Evolutionary conservation across 352 stramenopile species (phyloP).

Genomic region (Halophytophthora batemanensis): DNA sequence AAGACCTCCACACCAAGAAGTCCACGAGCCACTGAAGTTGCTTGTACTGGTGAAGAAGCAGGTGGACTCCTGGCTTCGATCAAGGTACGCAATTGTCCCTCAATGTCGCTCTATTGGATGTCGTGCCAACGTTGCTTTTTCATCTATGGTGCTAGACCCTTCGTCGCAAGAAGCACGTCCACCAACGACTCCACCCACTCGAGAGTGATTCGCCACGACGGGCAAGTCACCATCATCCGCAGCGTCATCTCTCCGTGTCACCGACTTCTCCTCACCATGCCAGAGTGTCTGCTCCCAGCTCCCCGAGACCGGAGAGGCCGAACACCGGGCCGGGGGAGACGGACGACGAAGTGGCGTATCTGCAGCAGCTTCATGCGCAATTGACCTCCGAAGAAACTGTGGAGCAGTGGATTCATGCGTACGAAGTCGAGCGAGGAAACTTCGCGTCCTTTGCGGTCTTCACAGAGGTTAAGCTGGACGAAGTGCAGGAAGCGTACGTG

Average conservation of each 20-base stretch:
- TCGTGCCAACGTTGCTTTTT: neutral
- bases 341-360: constrained; percentile 32
- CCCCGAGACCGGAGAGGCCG: constrained; percentile 6
- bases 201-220: constrained; percentile 18
- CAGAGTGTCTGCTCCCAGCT: constrained; percentile 3
- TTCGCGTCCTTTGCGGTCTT: constrained; percentile 80
- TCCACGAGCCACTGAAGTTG: no score
- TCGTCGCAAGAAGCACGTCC: constrained; percentile 49
- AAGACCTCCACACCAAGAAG: no score
- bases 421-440: constrained; percentile 58
- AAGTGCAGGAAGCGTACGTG: constrained; percentile 62
- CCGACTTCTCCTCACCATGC: constrained; percentile 10
- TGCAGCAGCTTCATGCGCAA: constrained; percentile 41
- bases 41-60: no score
- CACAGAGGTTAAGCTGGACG: constrained; percentile 73
- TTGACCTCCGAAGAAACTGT: constrained; percentile 45
- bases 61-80: no score
- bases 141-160: constrained; percentile 28
- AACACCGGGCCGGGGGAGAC: constrained; percentile 9
- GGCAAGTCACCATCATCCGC: constrained; percentile 9
- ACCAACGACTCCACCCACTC: constrained; percentile 43
- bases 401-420: constrained; percentile 61
- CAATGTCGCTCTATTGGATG: no score
- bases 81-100: no score
- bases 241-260: constrained; percentile 19